Conservation (phyloP, 345 rosid species). For the Citrus hindsii region DNA sequence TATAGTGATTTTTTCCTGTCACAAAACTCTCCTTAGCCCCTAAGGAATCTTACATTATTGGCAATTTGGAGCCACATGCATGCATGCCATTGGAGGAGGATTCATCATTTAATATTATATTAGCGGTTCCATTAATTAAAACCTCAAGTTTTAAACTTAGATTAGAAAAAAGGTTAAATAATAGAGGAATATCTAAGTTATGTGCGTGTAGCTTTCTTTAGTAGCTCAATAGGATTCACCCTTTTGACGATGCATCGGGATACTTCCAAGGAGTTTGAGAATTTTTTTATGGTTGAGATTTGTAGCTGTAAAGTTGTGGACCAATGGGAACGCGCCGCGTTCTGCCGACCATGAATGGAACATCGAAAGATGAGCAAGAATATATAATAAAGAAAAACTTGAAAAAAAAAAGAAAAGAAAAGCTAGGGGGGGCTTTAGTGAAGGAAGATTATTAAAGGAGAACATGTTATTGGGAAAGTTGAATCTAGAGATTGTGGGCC, state of each 20-base stretch:
- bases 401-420: neutral
- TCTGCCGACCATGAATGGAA: slow-evolving; percentile 11
- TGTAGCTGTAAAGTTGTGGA: neutral
- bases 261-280: slow-evolving; percentile 11
- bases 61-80: neutral
- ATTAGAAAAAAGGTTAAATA: neutral
- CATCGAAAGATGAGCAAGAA: slow-evolving; percentile 4
- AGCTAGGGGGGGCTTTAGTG: neutral
- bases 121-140: neutral
- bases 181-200: neutral
- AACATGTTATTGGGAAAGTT: neutral
- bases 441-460: neutral
- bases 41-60: neutral
- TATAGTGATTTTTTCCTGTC: neutral
- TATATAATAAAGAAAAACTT: neutral
- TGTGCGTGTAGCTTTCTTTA: neutral
- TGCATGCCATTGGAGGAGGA: neutral
- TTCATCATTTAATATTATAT: neutral
- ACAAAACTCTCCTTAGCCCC: neutral
- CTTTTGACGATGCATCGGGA: neutral
- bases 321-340: slow-evolving; percentile 15
- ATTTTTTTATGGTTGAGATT: slow-evolving; percentile 6
- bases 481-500: slow-evolving; percentile 3
- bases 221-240: neutral
- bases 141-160: neutral